Percentiles rank a stretch among this genome's conserved stretches.
Evolutionary conservation across 441 rosid genomes (phyloP).

Genomic region (Populus hybrid): DNA sequence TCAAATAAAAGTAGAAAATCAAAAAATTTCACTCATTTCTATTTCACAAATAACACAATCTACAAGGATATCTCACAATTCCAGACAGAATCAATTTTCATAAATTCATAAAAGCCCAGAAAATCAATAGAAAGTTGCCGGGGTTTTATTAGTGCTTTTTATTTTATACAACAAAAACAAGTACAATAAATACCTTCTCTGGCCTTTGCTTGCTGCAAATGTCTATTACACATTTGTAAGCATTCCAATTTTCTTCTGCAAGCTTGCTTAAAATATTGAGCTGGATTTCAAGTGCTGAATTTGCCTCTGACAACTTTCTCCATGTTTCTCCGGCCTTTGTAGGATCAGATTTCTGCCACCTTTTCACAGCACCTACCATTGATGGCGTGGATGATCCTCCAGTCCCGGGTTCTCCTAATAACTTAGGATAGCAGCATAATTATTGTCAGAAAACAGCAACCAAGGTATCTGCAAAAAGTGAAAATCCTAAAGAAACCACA

Average conservation of each 20-base stretch:
- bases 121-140: neutral
- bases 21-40: neutral
- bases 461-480: conserved; percentile 1
- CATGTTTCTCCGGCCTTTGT: conserved; percentile 70
- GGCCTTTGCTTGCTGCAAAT: conserved; percentile 63
- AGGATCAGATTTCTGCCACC: conserved; percentile 88
- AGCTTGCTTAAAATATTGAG: conserved; percentile 61
- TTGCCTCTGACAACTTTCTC: conserved; percentile 72
- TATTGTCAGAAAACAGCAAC: conserved; percentile 8
- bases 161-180: neutral
- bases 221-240: conserved; percentile 54
- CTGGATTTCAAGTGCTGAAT: conserved; percentile 71
- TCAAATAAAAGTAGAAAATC: neutral
- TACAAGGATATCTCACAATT: conserved; percentile 2
- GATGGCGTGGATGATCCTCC: conserved; percentile 99
- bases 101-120: neutral
- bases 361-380: conserved; percentile 97
- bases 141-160: conserved; percentile 3
- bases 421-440: conserved; percentile 40
- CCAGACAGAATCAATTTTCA: neutral
- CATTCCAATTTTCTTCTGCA: conserved; percentile 71
- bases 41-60: neutral
- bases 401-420: conserved; percentile 90
- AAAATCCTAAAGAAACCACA: neutral
- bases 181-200: conserved; percentile 53